A percentile compares a stretch with the other conserved stretches of the same genome.
These are phyloP conservation scores for Xylariales sp. DNA, from an alignment of 2,329 filamentous ascomycete species.

Conservation along the genomic window DNA sequence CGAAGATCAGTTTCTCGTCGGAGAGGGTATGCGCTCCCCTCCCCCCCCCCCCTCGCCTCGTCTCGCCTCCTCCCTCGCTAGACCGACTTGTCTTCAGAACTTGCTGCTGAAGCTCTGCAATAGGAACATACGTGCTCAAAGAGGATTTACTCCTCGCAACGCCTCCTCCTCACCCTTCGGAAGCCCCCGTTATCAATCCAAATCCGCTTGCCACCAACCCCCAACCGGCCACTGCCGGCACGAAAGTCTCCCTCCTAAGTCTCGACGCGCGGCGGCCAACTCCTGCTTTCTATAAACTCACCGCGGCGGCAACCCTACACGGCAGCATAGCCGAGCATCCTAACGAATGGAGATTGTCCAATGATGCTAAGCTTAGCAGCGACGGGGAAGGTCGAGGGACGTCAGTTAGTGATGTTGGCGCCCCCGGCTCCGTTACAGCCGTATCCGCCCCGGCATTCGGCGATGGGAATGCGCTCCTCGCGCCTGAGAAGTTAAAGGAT, in stretches of 20 bases:
- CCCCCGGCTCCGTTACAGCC: conserved; percentile 55
- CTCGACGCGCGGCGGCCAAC: conserved; percentile 71
- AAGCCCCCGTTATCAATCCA: conserved; percentile 85
- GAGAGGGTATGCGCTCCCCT: conserved; percentile 74
- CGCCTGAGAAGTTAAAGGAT: conserved; percentile 73
- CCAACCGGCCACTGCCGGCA: conserved; percentile 84
- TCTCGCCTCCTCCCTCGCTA: neutral
- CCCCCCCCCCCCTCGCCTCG: too few species aligned
- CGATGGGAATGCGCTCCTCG: conserved; percentile 82
- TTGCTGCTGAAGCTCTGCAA: conserved; percentile 37
- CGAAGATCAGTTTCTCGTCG: conserved; percentile 90
- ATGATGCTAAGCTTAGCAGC: conserved; percentile 68
- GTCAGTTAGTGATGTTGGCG: conserved; percentile 63
- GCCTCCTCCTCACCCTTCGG: conserved; percentile 93
- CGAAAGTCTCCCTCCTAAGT: conserved; percentile 82
- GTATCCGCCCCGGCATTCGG: conserved; percentile 78
- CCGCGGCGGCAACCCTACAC: conserved; percentile 63
- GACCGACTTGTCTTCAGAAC: neutral
- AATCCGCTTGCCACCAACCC: conserved; percentile 91
- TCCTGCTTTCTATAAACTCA: conserved; percentile 65
- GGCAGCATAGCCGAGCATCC: conserved; percentile 71
- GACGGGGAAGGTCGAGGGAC: conserved; percentile 65
- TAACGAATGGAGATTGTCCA: conserved; percentile 69
- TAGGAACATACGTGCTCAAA: conserved; percentile 88
- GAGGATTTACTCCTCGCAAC: conserved; percentile 94